phyloP scores from a whole-genome alignment of 768 basidiomycete genomes.

The Collybiopsis luxurians region DNA sequence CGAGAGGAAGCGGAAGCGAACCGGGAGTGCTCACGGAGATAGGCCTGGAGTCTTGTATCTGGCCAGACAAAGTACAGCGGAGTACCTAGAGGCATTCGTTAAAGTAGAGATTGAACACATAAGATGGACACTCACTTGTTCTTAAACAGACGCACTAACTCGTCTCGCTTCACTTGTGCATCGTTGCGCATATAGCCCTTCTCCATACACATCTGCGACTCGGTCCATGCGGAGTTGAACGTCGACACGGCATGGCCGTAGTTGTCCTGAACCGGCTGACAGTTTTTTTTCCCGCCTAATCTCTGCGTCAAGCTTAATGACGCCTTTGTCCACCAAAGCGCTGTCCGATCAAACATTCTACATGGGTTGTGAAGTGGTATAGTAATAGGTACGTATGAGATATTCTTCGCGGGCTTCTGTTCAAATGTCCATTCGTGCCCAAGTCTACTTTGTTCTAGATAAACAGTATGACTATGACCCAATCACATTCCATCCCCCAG shows the following conservation, averaged over 20 bases:
- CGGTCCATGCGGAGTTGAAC: conserved; percentile 68
- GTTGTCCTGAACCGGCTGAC: conserved; percentile 74
- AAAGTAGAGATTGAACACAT: not conserved
- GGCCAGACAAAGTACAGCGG: conserved; percentile 79
- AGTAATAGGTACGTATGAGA: conserved; percentile 80
- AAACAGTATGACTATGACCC: too few species aligned
- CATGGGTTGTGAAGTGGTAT: conserved; percentile 48
- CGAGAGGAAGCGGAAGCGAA: conserved; percentile 27
- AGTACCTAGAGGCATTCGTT: conserved; percentile 38
- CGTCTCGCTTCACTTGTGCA: conserved; percentile 66
- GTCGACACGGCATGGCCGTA: conserved; percentile 61
- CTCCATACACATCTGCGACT: conserved; percentile 65
- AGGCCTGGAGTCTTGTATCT: conserved; percentile 88
- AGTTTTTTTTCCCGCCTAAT: conserved; percentile 71
- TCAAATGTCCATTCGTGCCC: too few species aligned
- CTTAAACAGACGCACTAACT: conserved; percentile 70
- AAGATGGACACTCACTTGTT: conserved; percentile 47
- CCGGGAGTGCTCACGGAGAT: conserved; percentile 75
- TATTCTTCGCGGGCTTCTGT: conserved; percentile 69
- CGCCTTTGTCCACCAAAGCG: conserved; percentile 67
- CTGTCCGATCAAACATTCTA: conserved; percentile 77
- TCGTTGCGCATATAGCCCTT: conserved; percentile 62
- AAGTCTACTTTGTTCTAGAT: too few species aligned
- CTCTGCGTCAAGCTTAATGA: conserved; percentile 71
- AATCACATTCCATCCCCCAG: too few species aligned